Evolutionary conservation across 176 grass and related monocot species (phyloP), one percentile per base, ranked within the genome.

Genomic region (Oryza officinalis): DNA sequence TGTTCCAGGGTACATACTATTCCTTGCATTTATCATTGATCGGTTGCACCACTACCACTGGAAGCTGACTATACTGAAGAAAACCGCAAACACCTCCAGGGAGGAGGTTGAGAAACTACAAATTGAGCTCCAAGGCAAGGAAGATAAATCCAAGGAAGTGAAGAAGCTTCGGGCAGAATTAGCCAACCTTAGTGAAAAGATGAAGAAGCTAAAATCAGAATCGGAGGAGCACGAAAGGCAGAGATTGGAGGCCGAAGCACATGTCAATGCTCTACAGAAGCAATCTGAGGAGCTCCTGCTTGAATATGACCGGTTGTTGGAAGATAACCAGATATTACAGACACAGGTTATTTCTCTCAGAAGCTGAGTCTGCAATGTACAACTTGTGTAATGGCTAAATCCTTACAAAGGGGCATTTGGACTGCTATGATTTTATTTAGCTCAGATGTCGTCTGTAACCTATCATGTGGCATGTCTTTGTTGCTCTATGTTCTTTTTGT

Each of bases 241-340:
- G 20, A 85, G 74, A 40, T 69, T 71, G 76, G 80, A 80, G 49
- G 91, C 84, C 1, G 91, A 93, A 83, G 75, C 76, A 11, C 87
- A 93, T 73, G 91, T 89, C 38, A 43, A 66, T 1, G 80, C 91
- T 25, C 87, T 89, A 44, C 80, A 89, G 74, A 93, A 87, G 67
- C 87, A 93, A 65, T 87, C 79, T 0, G 87, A 89, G 41, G 91
- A 89, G 46, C 84, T 93, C 11, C 83, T 92, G 4, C 85, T 93
- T 22, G 91, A 93, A 72, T 93, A 93, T 35, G 91, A 89, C 75
- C 85, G 71, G 15, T 28, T 93, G 71, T 38, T 93, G 25, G 91
- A 93, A 66, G 87, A 93, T 70, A 92, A 89, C 52, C 84, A 89
- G 43, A 85, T 92, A 63, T 81, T 92, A 72, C 91, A 92, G 46